phyloP scores from a whole-genome alignment of 2,329 filamentous ascomycete genomes.

The Lecanicillium sp. region DNA sequence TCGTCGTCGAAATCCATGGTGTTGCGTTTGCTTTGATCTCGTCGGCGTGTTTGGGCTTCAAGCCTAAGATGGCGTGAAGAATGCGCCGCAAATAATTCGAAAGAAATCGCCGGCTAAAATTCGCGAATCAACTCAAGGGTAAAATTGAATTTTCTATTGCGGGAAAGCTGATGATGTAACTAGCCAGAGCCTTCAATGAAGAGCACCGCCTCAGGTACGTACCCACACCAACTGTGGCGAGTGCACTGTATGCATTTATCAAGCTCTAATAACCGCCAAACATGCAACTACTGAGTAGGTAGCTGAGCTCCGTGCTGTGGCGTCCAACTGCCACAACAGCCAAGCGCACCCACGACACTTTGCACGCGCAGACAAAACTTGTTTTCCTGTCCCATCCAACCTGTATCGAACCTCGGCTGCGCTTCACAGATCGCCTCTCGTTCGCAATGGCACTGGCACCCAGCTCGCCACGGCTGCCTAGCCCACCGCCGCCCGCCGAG shows the following conservation, averaged over 20 bases:
- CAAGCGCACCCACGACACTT: slow-evolving; percentile 6
- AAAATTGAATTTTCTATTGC: neutral
- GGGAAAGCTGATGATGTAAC: slow-evolving; percentile 6
- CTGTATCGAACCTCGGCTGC: neutral
- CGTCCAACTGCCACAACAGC: slow-evolving; percentile 7
- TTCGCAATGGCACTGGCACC: slow-evolving; percentile 53
- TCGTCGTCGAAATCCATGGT: slow-evolving; percentile 62
- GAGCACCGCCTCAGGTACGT: slow-evolving; percentile 15
- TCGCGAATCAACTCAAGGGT: slow-evolving; percentile 4
- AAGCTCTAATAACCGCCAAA: slow-evolving; percentile 14
- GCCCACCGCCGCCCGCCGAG: slow-evolving; percentile 89
- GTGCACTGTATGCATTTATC: slow-evolving; percentile 18
- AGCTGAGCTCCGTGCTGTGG: slow-evolving; percentile 4
- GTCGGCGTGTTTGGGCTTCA: too few species aligned
- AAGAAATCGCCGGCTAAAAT: neutral
- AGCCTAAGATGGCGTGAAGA: too few species aligned
- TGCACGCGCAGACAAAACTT: neutral
- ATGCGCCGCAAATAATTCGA: too few species aligned
- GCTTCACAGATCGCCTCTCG: neutral
- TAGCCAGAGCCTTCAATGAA: neutral
- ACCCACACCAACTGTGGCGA: slow-evolving; percentile 1
- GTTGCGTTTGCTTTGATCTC: neutral
- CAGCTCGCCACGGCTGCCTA: slow-evolving; percentile 87
- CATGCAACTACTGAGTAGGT: slow-evolving; percentile 17
- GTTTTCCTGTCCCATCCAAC: slow-evolving; percentile 9